phyloP scores from a whole-genome alignment of 1,284 basidiomycete species.

The Exobasidium cylindrosporum region DNA sequence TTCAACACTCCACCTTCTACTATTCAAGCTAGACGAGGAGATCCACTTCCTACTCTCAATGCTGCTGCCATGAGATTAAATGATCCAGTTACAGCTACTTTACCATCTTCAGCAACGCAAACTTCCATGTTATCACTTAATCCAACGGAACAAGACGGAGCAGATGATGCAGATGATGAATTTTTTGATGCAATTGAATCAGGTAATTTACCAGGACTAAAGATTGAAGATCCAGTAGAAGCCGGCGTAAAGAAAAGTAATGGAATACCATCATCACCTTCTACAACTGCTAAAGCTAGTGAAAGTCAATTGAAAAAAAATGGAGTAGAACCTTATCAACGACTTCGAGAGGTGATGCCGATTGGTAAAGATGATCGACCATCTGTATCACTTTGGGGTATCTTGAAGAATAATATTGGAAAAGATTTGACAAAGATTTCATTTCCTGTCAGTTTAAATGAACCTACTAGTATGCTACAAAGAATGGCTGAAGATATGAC shows the following conservation, averaged over 20 bases:
- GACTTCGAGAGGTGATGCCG: slow-evolving; percentile 67
- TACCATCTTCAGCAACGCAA: slow-evolving; percentile 32
- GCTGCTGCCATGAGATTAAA: neutral
- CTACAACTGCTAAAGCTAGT: neutral
- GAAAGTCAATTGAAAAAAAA: slow-evolving; percentile 23
- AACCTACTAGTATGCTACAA: slow-evolving; percentile 74
- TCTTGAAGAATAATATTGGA: slow-evolving; percentile 92
- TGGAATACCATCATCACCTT: neutral
- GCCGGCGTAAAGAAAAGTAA: neutral
- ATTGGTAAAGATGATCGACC: slow-evolving; percentile 79
- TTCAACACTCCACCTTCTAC: neutral
- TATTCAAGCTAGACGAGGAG: neutral
- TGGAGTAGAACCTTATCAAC: slow-evolving; percentile 61
- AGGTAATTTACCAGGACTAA: slow-evolving; percentile 55
- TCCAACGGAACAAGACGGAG: slow-evolving; percentile 58
- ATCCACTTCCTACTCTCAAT: neutral
- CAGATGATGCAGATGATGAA: slow-evolving; percentile 88
- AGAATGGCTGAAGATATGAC: slow-evolving; percentile 61
- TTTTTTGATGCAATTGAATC: slow-evolving; percentile 96
- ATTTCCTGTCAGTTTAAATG: slow-evolving; percentile 92
- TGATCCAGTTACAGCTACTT: neutral
- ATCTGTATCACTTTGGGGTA: slow-evolving; percentile 87
- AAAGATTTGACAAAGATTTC: slow-evolving; percentile 95
- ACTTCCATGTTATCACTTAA: slow-evolving; percentile 29
- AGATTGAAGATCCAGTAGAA: slow-evolving; percentile 29